phyloP scores from a whole-genome alignment of 495 filamentous ascomycete genomes.

The Aspergillus conjunctus region DNA sequence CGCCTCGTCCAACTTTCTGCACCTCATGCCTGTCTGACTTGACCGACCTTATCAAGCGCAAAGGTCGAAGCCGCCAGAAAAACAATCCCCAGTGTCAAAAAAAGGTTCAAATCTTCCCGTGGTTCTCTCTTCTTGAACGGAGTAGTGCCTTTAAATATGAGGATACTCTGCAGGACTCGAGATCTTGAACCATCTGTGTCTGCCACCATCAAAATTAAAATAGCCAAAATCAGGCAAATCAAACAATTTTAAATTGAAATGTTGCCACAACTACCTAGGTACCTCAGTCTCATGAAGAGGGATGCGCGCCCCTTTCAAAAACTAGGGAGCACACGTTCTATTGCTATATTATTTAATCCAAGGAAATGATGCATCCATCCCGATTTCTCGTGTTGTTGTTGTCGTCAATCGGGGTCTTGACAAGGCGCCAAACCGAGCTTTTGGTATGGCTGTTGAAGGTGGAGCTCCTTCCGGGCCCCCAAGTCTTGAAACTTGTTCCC shows the following conservation, averaged over 20 bases:
- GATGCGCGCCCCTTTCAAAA: neutral
- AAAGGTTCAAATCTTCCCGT: neutral
- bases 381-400: slow-evolving; percentile 14
- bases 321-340: neutral
- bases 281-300: neutral
- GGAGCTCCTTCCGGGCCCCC: slow-evolving; percentile 18
- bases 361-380: slow-evolving; percentile 26
- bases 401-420: slow-evolving; percentile 21
- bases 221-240: neutral
- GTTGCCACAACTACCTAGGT: neutral
- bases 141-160: neutral
- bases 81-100: neutral
- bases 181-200: slow-evolving; percentile 4
- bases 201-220: neutral
- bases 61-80: slow-evolving; percentile 8
- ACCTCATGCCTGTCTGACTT: slow-evolving; percentile 17
- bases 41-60: slow-evolving; percentile 18
- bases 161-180: neutral
- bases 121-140: neutral
- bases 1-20: slow-evolving; percentile 26
- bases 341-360: slow-evolving; percentile 13
- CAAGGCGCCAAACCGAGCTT: slow-evolving; percentile 19
- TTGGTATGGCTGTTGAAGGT: slow-evolving; percentile 18
- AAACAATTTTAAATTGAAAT: slow-evolving; percentile 4
- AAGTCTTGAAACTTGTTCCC: slow-evolving; percentile 17